Evolutionary conservation across 2,329 filamentous ascomycete genomes (phyloP), one percentile per base, ranked within the genome.

Genomic region (Penicillium italicum): DNA sequence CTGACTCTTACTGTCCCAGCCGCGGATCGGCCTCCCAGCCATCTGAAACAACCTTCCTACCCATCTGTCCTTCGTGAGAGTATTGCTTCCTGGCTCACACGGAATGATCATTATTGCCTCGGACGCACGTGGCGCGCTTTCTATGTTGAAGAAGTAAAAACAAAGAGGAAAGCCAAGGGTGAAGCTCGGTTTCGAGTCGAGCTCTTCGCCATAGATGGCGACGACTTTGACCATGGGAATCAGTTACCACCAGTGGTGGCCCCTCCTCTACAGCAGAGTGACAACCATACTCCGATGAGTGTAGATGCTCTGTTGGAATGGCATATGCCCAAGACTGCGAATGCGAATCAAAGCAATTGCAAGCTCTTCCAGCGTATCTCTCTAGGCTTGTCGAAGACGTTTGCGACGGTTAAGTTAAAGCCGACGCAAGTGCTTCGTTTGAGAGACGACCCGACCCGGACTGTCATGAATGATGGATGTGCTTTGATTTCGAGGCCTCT

Each of bases 381-480:
- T 9, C 57, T 80, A 24, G 78, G 74, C 5, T 61, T 78, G 1
- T 79, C 76, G 1, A 77, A 76, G 48, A 79, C 76, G 0, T 73
- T 64, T 45, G 69, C 74, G 3, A 78, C 75, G 2, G 62, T 74
- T 7, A 50, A 62, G 1, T 58, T 80, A 16, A 62, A 61, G 14
- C 73, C 71, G 9, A 47, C 63, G 5, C 74, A 79, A 45, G 69
- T 78, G 30, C 48, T 76, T 22, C 64, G 67, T 24, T 52, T 73
- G 14, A 56, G 55, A 47, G 71, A 78, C 55, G 55, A 54, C 24
- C 55, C 61, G 8, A 57, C 53, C 6, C 57, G 62, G 8, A 53
- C 64, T 12, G 71, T 77, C 0, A 79, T 80, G 77, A 78, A 79
- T 54, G 77, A 80, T 54, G 77, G 85, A 2, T 86, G 84, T 60